Conservation (phyloP, 768 basidiomycete species). For the Suillus subluteus region DNA sequence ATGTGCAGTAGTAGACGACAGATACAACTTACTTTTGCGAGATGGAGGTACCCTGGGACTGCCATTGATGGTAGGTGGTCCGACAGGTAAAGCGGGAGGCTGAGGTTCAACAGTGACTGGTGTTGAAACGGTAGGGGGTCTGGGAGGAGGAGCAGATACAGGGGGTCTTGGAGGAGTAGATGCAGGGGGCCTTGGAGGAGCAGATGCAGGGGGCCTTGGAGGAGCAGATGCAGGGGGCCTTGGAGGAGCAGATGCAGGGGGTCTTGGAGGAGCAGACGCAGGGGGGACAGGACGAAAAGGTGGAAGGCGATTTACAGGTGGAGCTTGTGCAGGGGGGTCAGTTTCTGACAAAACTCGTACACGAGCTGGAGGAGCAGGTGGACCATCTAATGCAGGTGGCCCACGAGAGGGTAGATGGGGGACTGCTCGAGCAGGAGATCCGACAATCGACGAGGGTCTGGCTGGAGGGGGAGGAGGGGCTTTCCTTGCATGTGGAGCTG, state of each 20-base stretch:
- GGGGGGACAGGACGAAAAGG: slow-evolving; percentile 5
- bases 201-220: slow-evolving; percentile 27
- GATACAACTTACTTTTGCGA: slow-evolving; percentile 50
- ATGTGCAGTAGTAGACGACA: neutral
- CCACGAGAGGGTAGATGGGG: slow-evolving; percentile 49
- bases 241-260: slow-evolving; percentile 20
- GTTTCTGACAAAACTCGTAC: slow-evolving; percentile 49
- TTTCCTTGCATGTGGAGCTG: slow-evolving; percentile 39
- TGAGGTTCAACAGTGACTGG: slow-evolving; percentile 20
- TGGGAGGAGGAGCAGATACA: slow-evolving; percentile 17
- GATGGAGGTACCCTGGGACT: slow-evolving; percentile 37
- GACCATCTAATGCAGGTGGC: slow-evolving; percentile 28
- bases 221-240: slow-evolving; percentile 28
- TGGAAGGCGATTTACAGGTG: slow-evolving; percentile 27
- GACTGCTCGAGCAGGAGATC: slow-evolving; percentile 33
- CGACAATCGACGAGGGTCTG: slow-evolving; percentile 39
- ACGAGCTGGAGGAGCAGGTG: slow-evolving; percentile 40
- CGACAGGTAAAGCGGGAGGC: slow-evolving; percentile 20
- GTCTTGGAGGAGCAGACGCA: slow-evolving; percentile 17
- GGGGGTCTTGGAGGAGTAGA: slow-evolving; percentile 20
- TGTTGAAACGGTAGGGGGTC: slow-evolving; percentile 30
- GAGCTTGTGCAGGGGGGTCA: slow-evolving; percentile 37
- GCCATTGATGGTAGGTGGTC: slow-evolving; percentile 20
- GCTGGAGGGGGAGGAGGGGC: slow-evolving; percentile 51
- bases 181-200: slow-evolving; percentile 15